phyloP scores from a whole-genome alignment of 345 rosid species.

The Brassica napus region DNA sequence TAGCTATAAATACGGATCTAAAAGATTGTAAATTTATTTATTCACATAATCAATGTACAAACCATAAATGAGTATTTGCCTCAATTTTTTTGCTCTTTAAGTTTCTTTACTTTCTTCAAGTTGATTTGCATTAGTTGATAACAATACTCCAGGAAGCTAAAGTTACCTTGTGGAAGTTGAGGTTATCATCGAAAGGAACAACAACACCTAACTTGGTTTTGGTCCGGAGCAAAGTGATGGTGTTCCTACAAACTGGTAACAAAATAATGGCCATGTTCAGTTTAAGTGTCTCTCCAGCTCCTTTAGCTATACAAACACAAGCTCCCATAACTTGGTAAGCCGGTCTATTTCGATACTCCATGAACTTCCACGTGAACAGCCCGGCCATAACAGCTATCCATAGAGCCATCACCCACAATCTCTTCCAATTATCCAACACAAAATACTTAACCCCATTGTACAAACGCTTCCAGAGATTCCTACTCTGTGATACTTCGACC shows the following conservation, averaged over 20 bases:
- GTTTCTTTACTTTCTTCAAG: too few species aligned
- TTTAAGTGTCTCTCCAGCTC: constrained; percentile 73
- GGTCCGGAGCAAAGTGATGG: constrained; percentile 78
- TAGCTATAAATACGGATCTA: too few species aligned
- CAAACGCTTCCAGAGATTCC: constrained; percentile 45
- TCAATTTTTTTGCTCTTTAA: too few species aligned
- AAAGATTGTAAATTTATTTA: too few species aligned
- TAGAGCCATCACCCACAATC: constrained; percentile 68
- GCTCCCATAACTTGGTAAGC: constrained; percentile 47
- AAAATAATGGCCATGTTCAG: constrained; percentile 76
- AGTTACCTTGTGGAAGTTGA: constrained; percentile 79
- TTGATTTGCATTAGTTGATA: too few species aligned
- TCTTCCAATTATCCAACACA: constrained; percentile 68
- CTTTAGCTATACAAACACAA: constrained; percentile 50
- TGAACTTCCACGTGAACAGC: constrained; percentile 60
- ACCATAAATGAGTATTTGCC: too few species aligned
- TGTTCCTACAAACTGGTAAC: constrained; percentile 76
- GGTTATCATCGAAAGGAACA: constrained; percentile 78
- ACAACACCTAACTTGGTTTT: constrained; percentile 54
- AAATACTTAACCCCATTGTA: constrained; percentile 46
- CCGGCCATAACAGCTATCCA: constrained; percentile 68
- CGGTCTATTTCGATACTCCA: constrained; percentile 49
- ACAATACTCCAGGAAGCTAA: neutral
- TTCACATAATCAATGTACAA: too few species aligned
- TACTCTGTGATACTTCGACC: constrained; percentile 52